These are phyloP conservation scores for Alternaria gansuensis DNA, from an alignment of 2,329 filamentous ascomycete species.

Conservation along the genomic window DNA sequence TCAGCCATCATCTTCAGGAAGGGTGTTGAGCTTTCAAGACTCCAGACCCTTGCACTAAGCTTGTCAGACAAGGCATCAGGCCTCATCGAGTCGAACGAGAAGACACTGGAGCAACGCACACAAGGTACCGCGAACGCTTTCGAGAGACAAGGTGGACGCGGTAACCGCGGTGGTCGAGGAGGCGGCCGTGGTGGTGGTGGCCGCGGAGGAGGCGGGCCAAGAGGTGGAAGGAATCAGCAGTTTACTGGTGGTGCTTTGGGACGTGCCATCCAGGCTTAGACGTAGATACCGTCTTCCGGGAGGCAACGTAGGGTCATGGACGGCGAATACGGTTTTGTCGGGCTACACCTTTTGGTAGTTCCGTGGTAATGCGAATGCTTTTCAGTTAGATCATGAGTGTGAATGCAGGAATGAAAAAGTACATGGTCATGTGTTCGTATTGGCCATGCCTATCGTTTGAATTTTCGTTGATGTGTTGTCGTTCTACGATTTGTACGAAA, in stretches of 20 bases:
- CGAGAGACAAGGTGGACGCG: constrained; percentile 86
- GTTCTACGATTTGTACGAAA: not conserved
- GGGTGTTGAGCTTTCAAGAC: constrained; percentile 94
- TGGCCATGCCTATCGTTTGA: not conserved
- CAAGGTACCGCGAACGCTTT: constrained; percentile 96
- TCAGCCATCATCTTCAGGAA: constrained; percentile 98
- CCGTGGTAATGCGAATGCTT: constrained; percentile 13
- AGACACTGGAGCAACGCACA: constrained; percentile 94
- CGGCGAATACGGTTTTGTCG: constrained; percentile 15
- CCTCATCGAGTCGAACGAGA: constrained; percentile 96
- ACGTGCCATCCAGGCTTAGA: constrained; percentile 60
- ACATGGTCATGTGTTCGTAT: constrained; percentile 2
- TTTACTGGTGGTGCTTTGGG: constrained; percentile 84
- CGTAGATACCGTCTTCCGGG: constrained; percentile 7
- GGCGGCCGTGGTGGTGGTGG: constrained; percentile 65
- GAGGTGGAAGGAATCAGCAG: constrained; percentile 72
- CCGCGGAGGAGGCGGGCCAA: constrained; percentile 67
- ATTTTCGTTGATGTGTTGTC: not conserved
- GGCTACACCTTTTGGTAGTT: constrained; percentile 11
- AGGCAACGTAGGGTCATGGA: constrained; percentile 8
- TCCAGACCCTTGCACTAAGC: constrained; percentile 93
- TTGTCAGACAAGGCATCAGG: constrained; percentile 95
- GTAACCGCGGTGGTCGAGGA: constrained; percentile 71
- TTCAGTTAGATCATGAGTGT: constrained; percentile 12
- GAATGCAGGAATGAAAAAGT: constrained; percentile 12